These are phyloP conservation scores for Fraxinus baroniana DNA, from an alignment of 305 asterid genomes.

Conservation along the genomic window DNA sequence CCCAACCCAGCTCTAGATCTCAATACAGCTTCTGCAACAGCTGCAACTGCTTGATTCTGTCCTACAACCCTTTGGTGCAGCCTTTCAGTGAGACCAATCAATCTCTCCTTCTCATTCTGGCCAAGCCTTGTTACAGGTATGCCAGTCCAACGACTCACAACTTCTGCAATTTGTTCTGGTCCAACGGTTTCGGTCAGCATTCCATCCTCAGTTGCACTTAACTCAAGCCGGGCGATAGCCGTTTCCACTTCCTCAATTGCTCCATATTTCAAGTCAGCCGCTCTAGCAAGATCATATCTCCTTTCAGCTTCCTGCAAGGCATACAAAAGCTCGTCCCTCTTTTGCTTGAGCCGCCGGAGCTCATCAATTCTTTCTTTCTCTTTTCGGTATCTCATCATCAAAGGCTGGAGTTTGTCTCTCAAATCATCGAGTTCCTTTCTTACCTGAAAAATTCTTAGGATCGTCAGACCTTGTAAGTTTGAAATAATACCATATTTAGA, in stretches of 20 bases:
- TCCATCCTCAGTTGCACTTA: constrained; percentile 37
- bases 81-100: constrained; percentile 70
- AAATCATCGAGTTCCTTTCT: constrained; percentile 78
- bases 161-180: constrained; percentile 87
- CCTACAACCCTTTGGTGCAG: constrained; percentile 83
- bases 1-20: constrained; percentile 89
- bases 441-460: constrained; percentile 36
- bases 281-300: constrained; percentile 81
- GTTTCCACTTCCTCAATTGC: constrained; percentile 80
- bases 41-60: constrained; percentile 68
- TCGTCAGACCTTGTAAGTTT: background rate
- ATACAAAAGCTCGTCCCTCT: constrained; percentile 58
- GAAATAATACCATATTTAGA: background rate
- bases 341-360: constrained; percentile 66
- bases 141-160: constrained; percentile 94
- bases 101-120: constrained; percentile 74
- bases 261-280: constrained; percentile 83
- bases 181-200: constrained; percentile 87
- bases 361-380: constrained; percentile 82
- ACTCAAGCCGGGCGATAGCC: constrained; percentile 64
- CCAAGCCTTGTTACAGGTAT: constrained; percentile 85
- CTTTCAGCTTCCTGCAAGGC: constrained; percentile 89
- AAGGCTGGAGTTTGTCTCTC: constrained; percentile 85
- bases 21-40: constrained; percentile 85
- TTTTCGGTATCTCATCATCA: constrained; percentile 70